Base-by-base conservation (phyloP, 2,329 filamentous ascomycete species). In the Colletotrichum plurivorum region DNA sequence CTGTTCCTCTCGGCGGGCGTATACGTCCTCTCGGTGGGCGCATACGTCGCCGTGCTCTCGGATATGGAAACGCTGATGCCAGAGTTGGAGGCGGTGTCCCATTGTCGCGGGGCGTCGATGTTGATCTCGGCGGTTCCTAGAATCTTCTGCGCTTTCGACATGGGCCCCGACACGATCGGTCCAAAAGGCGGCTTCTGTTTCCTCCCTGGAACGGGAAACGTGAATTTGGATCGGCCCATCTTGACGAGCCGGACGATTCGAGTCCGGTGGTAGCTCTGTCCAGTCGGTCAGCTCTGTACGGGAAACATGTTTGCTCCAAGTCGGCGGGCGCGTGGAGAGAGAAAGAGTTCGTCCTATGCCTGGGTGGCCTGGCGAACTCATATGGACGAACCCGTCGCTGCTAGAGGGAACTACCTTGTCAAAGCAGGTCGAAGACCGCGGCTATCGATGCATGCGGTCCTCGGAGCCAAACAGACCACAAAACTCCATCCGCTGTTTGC, bases 81-180 rank as follows among this genome's bases (percentile, higher is more conserved):
- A 10, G 82, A 79, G 43, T 76, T 80, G 3, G 84, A 86, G 16
- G 73, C 73, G 8, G 79, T 74, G 60, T 87, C 84, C 84, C 85
- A 86, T 48, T 73, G 71, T 46, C 76, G 71, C 4, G 77, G 72
- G 9, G 80, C 75, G 70, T 84, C 83, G 69, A 82, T 78, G 71
- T 78, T 84, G 73, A 85, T 78, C 6, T 82, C 81, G 27, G 81
- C 79, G 5, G 82, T 82, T 25, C 85, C 86, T 46, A 88, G 75
- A 16, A 88, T 81, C 72, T 83, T 84, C 72, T 87, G 85, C 1
- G 84, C 85, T 74, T 88, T 88, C 67, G 83, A 85, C 72, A 85
- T 78, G 2, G 82, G 80, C 43, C 78, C 78, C n/a, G 78, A 75
- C 9, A 77, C 73, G 16, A 73, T 74, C 36, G 74, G 74, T 27